Base-by-base conservation (phyloP, 352 stramenopile genomes). In the Globisporangium solare region DNA sequence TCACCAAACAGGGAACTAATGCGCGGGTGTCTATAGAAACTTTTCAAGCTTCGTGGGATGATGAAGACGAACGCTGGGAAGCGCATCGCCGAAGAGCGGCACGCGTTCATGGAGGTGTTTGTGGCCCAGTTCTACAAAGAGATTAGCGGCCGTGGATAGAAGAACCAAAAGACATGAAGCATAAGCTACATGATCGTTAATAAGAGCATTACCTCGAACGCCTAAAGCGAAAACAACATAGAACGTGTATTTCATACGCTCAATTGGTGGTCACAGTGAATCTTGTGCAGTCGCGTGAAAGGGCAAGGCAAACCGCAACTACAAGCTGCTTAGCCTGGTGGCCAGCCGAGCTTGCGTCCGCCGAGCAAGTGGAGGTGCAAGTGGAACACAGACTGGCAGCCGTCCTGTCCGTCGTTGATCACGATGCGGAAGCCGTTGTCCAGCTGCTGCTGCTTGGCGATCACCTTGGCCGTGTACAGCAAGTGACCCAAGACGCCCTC, bases 361-460 rank as follows among this genome's bases (percentile, higher is more conserved):
- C 95, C 95, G 3, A 99, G 80, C 54, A 99, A 69, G 75, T 99
- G 97, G 51, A 98, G 47, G 56, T 98, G 94, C 27, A 98, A 62
- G 55, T 98, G 94, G 62, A 88, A 91, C 8, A 92, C 78, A 6
- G 81, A 92, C 63, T 95, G 80, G 50, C 86, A 95, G n/a, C 95
- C 97, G 55, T 98, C 84, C 27, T 73, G 60, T 13, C 97, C 97
- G 67, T 63, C 42, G 66, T 99, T 99, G 49, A 99, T 92, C 20
- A 99, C 97, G 55, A 99, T 90, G 45, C 97, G 85, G 60, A 97
- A 98, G 35, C 93, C 88, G 39, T 88, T 92, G 65, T 98, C 89
- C 21, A 86, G 88, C 58, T 80, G 79, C 68, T 97, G 71, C 73
- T 98, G 83, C 46, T 88, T 91, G 12, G 95, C 92, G 54, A 99